Percentiles rank a stretch among this genome's conserved stretches.
Conservation (phyloP, 768 basidiomycete species). For the Botryobasidium botryosum region DNA sequence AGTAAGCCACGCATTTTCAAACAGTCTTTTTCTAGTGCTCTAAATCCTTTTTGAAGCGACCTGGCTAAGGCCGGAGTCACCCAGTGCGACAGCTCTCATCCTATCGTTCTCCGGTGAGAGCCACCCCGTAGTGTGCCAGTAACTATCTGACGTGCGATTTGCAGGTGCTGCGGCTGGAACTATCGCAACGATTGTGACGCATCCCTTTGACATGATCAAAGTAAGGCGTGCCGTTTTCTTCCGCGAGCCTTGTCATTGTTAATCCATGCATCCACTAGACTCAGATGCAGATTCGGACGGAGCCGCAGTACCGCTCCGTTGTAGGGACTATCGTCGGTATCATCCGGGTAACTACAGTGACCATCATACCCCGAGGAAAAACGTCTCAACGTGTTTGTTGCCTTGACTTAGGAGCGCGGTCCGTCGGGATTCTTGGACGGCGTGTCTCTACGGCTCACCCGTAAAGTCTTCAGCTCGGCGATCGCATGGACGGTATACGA, state of each 20-base stretch:
- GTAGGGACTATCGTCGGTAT: slow-evolving; percentile 45
- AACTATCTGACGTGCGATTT: slow-evolving; percentile 15
- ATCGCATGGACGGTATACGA: slow-evolving; percentile 12
- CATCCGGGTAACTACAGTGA: slow-evolving; percentile 36
- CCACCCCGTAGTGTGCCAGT: no score
- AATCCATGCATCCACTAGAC: no score
- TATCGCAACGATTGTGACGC: slow-evolving; percentile 69
- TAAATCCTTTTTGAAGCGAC: slow-evolving; percentile 6
- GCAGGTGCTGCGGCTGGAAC: slow-evolving; percentile 70
- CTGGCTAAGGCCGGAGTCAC: not conserved
- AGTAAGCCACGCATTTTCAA: slow-evolving; percentile 28
- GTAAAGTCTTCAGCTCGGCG: slow-evolving; percentile 38
- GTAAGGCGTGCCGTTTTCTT: slow-evolving; percentile 30
- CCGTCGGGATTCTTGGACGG: slow-evolving; percentile 73
- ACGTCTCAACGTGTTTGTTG: not conserved
- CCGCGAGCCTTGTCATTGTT: no score
- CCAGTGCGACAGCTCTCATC: not conserved
- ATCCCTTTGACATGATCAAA: slow-evolving; percentile 92
- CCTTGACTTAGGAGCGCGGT: slow-evolving; percentile 51
- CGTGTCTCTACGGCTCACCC: slow-evolving; percentile 57
- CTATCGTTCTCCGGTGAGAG: not conserved
- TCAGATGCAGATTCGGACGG: no score
- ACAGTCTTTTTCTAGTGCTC: slow-evolving; percentile 15
- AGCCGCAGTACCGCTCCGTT: slow-evolving; percentile 49
- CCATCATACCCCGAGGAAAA: not conserved